These are phyloP conservation scores for Chamaecyparis obtusa DNA, from an alignment of 75 land plant genomes.

Conservation along the genomic window DNA sequence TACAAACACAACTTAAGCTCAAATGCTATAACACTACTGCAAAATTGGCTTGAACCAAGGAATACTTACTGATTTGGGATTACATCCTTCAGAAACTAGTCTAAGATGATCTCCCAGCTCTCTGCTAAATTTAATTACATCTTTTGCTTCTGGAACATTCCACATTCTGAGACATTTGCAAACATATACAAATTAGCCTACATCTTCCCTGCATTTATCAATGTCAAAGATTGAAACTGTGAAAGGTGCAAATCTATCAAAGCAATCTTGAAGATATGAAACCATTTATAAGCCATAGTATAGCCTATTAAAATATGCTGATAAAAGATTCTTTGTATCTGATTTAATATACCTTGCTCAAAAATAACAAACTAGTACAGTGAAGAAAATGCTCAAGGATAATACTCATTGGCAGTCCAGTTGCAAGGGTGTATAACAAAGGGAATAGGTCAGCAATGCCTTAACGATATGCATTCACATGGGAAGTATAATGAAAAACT, in stretches of 20 bases:
- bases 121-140: conserved; percentile 12
- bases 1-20: not conserved
- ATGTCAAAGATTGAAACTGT: not conserved
- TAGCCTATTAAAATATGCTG: not conserved
- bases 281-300: not conserved
- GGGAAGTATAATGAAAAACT: not conserved
- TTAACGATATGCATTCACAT: not conserved
- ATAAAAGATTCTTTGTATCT: not conserved
- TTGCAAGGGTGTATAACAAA: not conserved
- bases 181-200: not conserved
- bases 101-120: conserved; percentile 22
- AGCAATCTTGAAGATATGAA: conserved; percentile 2
- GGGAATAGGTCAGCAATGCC: not conserved
- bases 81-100: conserved; percentile 33
- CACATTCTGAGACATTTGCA: conserved; percentile 39
- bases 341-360: not conserved
- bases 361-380: not conserved
- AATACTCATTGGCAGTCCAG: not conserved
- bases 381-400: not conserved
- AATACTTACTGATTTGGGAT: conserved; percentile 32
- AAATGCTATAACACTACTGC: not conserved
- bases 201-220: not conserved
- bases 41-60: not conserved
- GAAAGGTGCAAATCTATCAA: not conserved
- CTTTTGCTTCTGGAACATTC: conserved; percentile 41